Evolutionary conservation across 768 basidiomycete genomes (phyloP), one percentile per base, ranked within the genome.

Genomic region (Sutorius australiensis): DNA sequence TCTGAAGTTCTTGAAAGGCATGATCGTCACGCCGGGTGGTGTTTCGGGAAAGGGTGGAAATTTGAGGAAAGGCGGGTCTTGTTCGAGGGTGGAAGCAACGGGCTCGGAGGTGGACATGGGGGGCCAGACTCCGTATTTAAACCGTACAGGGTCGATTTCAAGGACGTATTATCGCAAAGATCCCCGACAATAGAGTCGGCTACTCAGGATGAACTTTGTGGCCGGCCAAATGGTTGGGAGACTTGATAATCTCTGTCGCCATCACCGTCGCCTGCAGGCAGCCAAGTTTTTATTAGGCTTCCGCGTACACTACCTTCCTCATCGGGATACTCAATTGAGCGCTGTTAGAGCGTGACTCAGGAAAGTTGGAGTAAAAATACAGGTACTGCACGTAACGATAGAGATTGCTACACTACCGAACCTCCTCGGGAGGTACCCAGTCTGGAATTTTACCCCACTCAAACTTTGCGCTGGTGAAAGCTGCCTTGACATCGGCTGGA

Each of bases 371-470:
- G 17, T 31, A 39, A 36, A 50, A 32, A 49, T 61, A 59, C 53
- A 24, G 24, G 24, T 24, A 60, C 17, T 21, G 24, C 14, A 13
- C 12, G 13, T 32, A 38, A 28, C 9, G 39, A 36, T 32, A 12
- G 16, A 38, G 33, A 42, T 13, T 30, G 24, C 11, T 21, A 6
- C 19, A 33, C 70, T 73, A 83, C 51, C 83, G 72, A 53, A 83
- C 62, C 61, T 82, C 80, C 48, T 79, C 59, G 9, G 87, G 89
- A 36, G 88, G 89, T 51, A 84, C 73, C 82, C 83, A 89, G 53
- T 87, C 86, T 1, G 88, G 88, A 43, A 91, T 75, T 54, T 78
- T 77, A 65, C 83, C 81, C 76, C 80, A 86, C 61, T 81, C 82
- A 60, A 90, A 91, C 67, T 69, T 80, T 49, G 73, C 70, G 17